phyloP scores from a whole-genome alignment of 2,329 filamentous ascomycete genomes.

The Penicillium sp. region DNA sequence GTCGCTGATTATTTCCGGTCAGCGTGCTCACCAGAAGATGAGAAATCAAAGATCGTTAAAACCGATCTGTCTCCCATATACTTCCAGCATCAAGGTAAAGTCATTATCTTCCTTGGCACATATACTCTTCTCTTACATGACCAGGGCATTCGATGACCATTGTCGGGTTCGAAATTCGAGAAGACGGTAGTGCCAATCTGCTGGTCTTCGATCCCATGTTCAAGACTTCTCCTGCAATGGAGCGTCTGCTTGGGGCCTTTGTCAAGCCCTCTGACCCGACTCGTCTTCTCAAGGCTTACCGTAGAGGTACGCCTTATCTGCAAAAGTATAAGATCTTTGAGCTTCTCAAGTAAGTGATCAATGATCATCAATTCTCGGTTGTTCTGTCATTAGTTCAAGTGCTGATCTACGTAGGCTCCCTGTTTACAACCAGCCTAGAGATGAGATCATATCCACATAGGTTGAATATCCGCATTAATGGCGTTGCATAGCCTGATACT shows the following conservation, averaged over 20 bases:
- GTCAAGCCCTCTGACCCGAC: conserved; percentile 46
- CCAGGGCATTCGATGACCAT: conserved; percentile 84
- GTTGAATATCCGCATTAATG: background rate
- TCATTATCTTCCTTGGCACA: background rate
- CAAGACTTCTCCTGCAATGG: conserved; percentile 62
- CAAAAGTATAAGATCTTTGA: conserved; percentile 74
- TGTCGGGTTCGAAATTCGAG: conserved; percentile 71
- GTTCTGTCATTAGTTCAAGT: background rate
- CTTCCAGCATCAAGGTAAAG: conserved; percentile 71
- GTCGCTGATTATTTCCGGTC: conserved; percentile 71
- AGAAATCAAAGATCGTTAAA: conserved; percentile 58
- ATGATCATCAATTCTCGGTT: background rate
- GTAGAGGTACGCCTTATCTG: conserved; percentile 65
- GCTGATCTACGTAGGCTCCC: conserved; percentile 5
- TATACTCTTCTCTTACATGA: conserved; percentile 1
- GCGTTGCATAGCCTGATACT: background rate
- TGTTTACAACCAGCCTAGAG: background rate
- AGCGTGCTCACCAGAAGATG: conserved; percentile 46
- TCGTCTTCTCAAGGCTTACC: conserved; percentile 66
- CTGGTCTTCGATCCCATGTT: conserved; percentile 88
- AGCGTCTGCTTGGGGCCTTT: conserved; percentile 52
- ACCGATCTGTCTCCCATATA: conserved; percentile 81
- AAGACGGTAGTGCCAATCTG: conserved; percentile 62
- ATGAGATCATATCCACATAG: background rate
- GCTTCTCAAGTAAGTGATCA: conserved; percentile 58